Percentiles rank a stretch among this genome's conserved stretches.
phyloP scores from a whole-genome alignment of 352 stramenopile genomes.

The Phytophthora palmivora region DNA sequence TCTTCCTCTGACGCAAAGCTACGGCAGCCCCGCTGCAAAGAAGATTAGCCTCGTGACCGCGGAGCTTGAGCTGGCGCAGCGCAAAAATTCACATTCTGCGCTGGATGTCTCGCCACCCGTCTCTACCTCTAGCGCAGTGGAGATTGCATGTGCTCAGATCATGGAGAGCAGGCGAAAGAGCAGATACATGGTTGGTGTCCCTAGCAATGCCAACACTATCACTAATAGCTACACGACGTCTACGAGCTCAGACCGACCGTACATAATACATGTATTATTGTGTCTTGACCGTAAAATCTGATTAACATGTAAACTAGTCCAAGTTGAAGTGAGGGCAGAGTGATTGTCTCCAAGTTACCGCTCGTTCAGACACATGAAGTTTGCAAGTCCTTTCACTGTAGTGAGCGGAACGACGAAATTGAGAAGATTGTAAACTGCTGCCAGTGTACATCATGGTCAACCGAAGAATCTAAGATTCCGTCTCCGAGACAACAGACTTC shows the following conservation, averaged over 20 bases:
- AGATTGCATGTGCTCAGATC: constrained; percentile 28
- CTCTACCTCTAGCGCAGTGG: constrained; percentile 22
- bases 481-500: not conserved
- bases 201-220: constrained; percentile 9
- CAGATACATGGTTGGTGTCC: constrained; percentile 12
- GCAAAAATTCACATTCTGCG: constrained; percentile 35
- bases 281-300: no score
- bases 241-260: constrained; percentile 29
- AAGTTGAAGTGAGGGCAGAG: no score
- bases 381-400: no score
- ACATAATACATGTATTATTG: no score
- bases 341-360: no score
- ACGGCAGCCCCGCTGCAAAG: no score
- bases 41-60: constrained; percentile 38
- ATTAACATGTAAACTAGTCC: no score
- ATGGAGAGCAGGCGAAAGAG: constrained; percentile 22
- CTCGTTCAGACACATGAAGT: no score
- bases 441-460: not conserved
- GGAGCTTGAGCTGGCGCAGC: constrained; percentile 32
- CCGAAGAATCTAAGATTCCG: not conserved
- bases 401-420: no score
- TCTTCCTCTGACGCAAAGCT: no score
- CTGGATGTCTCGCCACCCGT: constrained; percentile 29
- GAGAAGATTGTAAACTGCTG: not conserved
- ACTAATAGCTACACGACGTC: constrained; percentile 27